Percentiles rank a stretch among this genome's conserved stretches.
Conservation (phyloP, 2,329 filamentous ascomycete species). For the Arthrobotrys sinensis region DNA sequence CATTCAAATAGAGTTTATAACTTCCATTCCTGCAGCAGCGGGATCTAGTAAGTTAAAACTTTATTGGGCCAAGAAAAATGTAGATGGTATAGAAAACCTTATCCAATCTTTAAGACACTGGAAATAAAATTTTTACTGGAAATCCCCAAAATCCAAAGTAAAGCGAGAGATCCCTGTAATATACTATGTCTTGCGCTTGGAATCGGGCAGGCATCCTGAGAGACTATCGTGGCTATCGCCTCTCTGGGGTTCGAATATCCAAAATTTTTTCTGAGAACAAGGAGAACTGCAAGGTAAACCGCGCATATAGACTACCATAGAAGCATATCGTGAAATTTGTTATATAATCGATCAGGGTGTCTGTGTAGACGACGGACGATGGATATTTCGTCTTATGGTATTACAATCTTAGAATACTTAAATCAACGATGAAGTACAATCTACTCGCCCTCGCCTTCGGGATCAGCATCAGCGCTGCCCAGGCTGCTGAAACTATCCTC, state of each 20-base stretch:
- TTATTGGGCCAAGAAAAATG: not conserved
- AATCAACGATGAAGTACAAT: conserved; percentile 31
- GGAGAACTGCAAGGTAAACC: conserved; percentile 19
- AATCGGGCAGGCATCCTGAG: conserved; percentile 36
- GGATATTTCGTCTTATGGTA: not conserved
- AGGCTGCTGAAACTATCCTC: conserved; percentile 77
- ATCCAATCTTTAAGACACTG: conserved; percentile 5
- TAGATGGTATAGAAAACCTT: not conserved
- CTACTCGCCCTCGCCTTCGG: conserved; percentile 51
- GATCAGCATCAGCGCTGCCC: conserved; percentile 32
- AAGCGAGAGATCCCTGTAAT: conserved; percentile 1
- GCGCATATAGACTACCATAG: not conserved
- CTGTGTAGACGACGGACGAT: not conserved
- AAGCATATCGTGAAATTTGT: conserved; percentile 7
- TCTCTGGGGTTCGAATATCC: conserved; percentile 2
- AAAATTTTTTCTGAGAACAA: conserved; percentile 27
- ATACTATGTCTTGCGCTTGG: conserved; percentile 12
- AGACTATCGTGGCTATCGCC: conserved; percentile 33
- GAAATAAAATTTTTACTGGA: conserved; percentile 7
- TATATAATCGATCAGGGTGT: not conserved
- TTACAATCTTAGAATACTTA: not conserved
- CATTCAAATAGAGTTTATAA: no score
- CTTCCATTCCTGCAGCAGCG: no score
- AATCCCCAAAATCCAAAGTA: conserved; percentile 7
- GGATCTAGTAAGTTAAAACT: not conserved